Base-by-base conservation (phyloP, 306 rosid genomes). In the Benincasa hispida region DNA sequence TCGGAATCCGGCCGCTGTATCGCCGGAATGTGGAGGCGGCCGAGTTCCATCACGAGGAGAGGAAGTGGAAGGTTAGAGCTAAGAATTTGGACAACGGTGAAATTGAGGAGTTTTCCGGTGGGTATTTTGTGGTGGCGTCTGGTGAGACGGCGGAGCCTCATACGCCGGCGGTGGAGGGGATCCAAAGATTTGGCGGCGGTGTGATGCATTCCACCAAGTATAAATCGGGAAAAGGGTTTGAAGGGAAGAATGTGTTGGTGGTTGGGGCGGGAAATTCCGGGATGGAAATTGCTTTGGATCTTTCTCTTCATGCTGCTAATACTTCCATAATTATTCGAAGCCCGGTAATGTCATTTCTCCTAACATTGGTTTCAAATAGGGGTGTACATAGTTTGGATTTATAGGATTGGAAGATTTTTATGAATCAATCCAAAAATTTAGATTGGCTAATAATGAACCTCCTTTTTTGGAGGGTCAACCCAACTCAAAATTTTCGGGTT, bases 241-340 rank as follows among this genome's bases (percentile, higher is more conserved):
- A 13, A 5, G 77, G 68, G 6, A 80, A 80, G 35, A 27, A 58
- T 34, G 84, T 80, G 51, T 77, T 83, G 76, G 79, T 83, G 5
- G 72, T 83, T 67, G 86, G 84, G 41, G 21, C 68, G 12, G 68
- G 68, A 6, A 61, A 61, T 61, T 61, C 68, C 5, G 68, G 22
- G 1, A 73, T 83, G 87, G 78, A 83, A 55, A 83, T 80, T n/a
- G 30, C 68, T 62, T 47, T 63, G 34, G 84, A 80, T 55, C 77
- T 80, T 12, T 17, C 63, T 0, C 39, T 56, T 10, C 62, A 2
- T 34, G 69, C n/a, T 30, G 96, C 91, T 41, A 79, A 63, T 72
- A 78, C 98, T 13, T 87, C 91, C 37, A 74, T 92, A 8, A 10
- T 89, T 9, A 79, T 85, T 60, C 84, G 94, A 72, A 89, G 91